These are phyloP conservation scores for Myxozyma mucilagina DNA, from an alignment of 805 yeast species.

Conservation along the genomic window DNA sequence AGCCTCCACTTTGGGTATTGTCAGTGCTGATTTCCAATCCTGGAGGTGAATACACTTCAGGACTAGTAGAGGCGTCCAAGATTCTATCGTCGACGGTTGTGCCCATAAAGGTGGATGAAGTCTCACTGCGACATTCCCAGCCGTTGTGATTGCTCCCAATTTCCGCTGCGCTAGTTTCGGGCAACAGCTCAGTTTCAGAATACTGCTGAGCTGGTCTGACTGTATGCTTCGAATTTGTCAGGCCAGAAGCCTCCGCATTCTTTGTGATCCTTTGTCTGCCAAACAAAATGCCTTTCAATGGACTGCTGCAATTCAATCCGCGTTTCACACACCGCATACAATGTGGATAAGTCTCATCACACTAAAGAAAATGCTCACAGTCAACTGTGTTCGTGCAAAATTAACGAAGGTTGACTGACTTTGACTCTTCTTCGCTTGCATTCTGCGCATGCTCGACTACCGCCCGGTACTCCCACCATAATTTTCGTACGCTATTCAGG, in stretches of 20 bases:
- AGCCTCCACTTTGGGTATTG: background rate
- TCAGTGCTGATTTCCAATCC: too few relatives aligned
- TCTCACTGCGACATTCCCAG: too few relatives aligned
- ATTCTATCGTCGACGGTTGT: too few relatives aligned
- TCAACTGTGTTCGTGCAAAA: background rate
- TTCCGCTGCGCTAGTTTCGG: too few relatives aligned
- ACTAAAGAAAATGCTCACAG: background rate
- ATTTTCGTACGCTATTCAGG: too few relatives aligned
- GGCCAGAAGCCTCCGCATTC: background rate
- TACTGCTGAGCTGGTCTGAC: background rate
- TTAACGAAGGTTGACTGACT: background rate
- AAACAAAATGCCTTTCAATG: background rate
- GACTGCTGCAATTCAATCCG: background rate
- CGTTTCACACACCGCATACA: background rate
- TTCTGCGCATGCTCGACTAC: constrained; percentile 1
- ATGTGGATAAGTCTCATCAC: background rate
- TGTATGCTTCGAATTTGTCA: background rate
- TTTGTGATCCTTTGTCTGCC: background rate
- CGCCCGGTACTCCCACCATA: constrained; percentile 6
- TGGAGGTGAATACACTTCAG: too few relatives aligned
- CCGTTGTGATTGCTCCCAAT: too few relatives aligned
- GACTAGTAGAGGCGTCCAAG: too few relatives aligned
- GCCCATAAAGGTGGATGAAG: too few relatives aligned
- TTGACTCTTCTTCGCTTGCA: background rate
- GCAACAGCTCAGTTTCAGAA: too few relatives aligned